Conservation (phyloP, 208 protist species). For the Crithidia bombi region DNA sequence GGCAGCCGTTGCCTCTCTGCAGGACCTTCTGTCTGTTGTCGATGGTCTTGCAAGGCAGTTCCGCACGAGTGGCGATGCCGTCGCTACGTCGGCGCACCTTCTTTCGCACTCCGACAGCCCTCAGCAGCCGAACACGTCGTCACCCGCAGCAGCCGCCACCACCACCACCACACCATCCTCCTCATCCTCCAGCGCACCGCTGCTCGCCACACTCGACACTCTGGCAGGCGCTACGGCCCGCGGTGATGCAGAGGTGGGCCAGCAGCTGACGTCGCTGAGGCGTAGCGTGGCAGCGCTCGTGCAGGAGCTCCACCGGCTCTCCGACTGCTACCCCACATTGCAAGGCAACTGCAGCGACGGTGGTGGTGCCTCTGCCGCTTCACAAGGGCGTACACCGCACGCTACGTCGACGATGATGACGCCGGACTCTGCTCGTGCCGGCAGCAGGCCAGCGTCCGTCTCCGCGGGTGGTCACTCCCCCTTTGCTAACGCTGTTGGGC, state of each 20-base stretch:
- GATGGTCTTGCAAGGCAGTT: not conserved
- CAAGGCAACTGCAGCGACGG: not conserved
- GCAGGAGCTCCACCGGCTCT: constrained; percentile 24
- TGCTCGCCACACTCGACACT: constrained; percentile 27
- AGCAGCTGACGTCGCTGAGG: constrained; percentile 34
- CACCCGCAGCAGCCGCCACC: not conserved
- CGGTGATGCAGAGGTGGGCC: constrained; percentile 36
- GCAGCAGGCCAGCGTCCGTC: not conserved
- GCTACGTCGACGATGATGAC: constrained; percentile 2
- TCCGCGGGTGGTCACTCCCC: not conserved
- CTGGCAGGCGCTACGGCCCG: constrained; percentile 19
- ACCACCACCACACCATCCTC: not conserved
- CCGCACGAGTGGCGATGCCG: constrained; percentile 4
- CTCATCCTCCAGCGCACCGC: not conserved
- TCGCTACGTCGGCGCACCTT: not conserved
- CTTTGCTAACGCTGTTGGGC: not conserved
- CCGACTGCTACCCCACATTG: constrained; percentile 26
- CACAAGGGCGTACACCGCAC: constrained; percentile 11
- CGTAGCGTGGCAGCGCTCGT: constrained; percentile 31
- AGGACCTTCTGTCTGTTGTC: not conserved
- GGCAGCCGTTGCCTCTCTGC: not conserved
- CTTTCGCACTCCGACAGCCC: not conserved
- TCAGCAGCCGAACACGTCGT: not conserved
- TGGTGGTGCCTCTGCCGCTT: not conserved
- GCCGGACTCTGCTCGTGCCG: not conserved